A percentile compares a stretch with the other conserved stretches of the same genome.
Conservation (phyloP, 1,284 basidiomycete genomes). For the Rhodotorula sp. region DNA sequence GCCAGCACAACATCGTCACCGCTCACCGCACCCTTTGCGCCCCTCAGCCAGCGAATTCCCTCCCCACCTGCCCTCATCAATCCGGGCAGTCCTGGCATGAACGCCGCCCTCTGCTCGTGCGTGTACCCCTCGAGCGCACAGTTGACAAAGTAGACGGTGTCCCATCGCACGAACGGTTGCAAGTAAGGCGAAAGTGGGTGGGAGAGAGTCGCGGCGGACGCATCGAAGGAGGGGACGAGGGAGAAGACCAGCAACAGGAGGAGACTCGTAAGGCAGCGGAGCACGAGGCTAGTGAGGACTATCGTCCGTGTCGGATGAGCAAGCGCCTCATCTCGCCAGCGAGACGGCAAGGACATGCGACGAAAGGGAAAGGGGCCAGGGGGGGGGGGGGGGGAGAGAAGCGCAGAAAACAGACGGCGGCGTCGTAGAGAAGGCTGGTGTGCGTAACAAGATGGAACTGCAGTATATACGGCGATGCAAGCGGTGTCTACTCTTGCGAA, state of each 20-base stretch:
- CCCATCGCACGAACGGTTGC: conserved; percentile 63
- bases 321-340: not conserved
- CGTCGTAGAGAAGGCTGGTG: too few relatives aligned
- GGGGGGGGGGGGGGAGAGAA: too few relatives aligned
- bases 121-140: conserved; percentile 63
- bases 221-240: conserved; percentile 23
- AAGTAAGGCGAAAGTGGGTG: not conserved
- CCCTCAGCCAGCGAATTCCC: conserved; percentile 41
- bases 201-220: conserved; percentile 6
- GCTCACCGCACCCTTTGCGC: conserved; percentile 46
- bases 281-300: not conserved
- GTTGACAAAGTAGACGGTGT: conserved; percentile 73
- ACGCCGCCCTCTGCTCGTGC: conserved; percentile 85
- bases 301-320: not conserved
- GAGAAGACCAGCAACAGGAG: not conserved
- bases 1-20: conserved; percentile 38
- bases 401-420: too few relatives aligned
- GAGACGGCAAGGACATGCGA: not conserved
- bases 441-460: too few relatives aligned
- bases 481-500: too few relatives aligned
- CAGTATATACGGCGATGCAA: too few relatives aligned
- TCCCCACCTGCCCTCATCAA: conserved; percentile 55
- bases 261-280: conserved; percentile 1
- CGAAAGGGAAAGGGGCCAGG: too few relatives aligned
- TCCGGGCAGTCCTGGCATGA: conserved; percentile 68